Base-by-base conservation (phyloP, 2,329 filamentous ascomycete species). In the Cytospora schulzeri region DNA sequence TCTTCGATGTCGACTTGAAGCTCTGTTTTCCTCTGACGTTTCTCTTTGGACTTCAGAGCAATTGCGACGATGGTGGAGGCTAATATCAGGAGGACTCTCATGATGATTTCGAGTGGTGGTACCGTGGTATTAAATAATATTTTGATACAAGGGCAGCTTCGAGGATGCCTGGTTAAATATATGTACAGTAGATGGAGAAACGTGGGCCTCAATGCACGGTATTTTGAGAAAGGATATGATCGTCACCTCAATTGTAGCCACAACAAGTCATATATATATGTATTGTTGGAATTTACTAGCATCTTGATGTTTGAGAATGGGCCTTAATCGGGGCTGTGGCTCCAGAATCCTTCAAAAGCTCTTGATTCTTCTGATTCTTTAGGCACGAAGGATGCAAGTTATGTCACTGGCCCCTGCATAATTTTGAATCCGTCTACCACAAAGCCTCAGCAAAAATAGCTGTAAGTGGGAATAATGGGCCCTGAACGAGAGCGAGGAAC, bases 401-500 rank as follows among this genome's bases (percentile, higher is more conserved):
- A 48, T 41, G 5, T 41, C 17, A 41, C 38, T 41, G 38, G 6
- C n/a, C 12, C 17, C 35, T 17, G 29, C 29, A 29, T 29, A 8
- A 38, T 38, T 38, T n/a, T n/a, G n/a, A n/a, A n/a, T 38, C 9
- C 35, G 17, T 38, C 35, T 38, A 14, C 12, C 35, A 17, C 35
- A n/a, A 38, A 38, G 11, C 35, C 17, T 14, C 35, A 17, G 14
- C 35, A 4, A 4, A 15, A 38, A 4, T 17, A 41, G 17, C n/a
- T n/a, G 38, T 33, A 11, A 33, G 11, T 12, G 35, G 33, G 17
- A 48, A 48, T 48, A 48, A n/a, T 48, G 41, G 41, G n/a, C n/a
- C n/a, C 29, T 56, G 22, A 56, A 56, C 53, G 53, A 56, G 53
- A 56, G 53, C 53, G 53, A 56, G 53, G 3, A 56, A 22, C 53